Percentiles rank a stretch among this genome's conserved stretches.
Conservation (phyloP, 768 basidiomycete genomes). For the Pleurotus tuber-regium region DNA sequence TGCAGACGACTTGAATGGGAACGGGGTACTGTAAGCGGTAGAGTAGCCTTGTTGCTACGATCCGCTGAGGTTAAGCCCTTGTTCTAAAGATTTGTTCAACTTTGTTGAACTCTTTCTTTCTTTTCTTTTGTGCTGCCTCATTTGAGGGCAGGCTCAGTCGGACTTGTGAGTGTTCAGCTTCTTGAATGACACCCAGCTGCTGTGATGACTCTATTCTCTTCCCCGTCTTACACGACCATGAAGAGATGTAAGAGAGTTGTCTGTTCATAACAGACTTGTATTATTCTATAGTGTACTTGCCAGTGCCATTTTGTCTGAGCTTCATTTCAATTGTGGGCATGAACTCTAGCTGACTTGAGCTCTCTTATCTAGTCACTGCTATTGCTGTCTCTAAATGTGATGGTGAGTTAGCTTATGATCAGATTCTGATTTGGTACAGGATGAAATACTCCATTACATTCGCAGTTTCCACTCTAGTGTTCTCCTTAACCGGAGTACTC, state of each 20-base stretch:
- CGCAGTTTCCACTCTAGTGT: slow-evolving; percentile 3
- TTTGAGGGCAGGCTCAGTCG: slow-evolving; percentile 40
- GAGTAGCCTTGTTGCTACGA: slow-evolving; percentile 79
- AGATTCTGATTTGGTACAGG: too few relatives aligned
- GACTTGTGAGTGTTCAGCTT: slow-evolving; percentile 3
- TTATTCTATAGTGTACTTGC: slow-evolving; percentile 75
- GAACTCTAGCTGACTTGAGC: background rate
- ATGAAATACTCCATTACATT: too few relatives aligned
- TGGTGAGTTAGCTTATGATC: too few relatives aligned
- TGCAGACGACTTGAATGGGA: slow-evolving; percentile 77
- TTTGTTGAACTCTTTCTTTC: slow-evolving; percentile 41
- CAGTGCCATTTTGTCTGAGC: slow-evolving; percentile 86
- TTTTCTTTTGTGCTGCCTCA: slow-evolving; percentile 22
- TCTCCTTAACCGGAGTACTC: slow-evolving; percentile 19
- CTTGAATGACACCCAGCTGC: too few relatives aligned
- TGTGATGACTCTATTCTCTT: slow-evolving; percentile 83
- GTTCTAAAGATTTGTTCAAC: slow-evolving; percentile 70
- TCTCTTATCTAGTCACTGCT: too few relatives aligned
- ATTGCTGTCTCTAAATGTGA: too few relatives aligned
- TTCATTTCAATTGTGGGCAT: background rate
- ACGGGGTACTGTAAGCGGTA: slow-evolving; percentile 75
- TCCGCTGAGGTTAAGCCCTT: slow-evolving; percentile 74
- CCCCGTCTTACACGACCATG: slow-evolving; percentile 91
- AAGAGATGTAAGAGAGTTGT: slow-evolving; percentile 75
- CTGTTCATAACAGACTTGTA: slow-evolving; percentile 75